Percentiles rank a stretch among this genome's conserved stretches.
These are phyloP conservation scores for Cystofilobasidium capitatum DNA, from an alignment of 768 basidiomycete genomes.

Conservation along the genomic window DNA sequence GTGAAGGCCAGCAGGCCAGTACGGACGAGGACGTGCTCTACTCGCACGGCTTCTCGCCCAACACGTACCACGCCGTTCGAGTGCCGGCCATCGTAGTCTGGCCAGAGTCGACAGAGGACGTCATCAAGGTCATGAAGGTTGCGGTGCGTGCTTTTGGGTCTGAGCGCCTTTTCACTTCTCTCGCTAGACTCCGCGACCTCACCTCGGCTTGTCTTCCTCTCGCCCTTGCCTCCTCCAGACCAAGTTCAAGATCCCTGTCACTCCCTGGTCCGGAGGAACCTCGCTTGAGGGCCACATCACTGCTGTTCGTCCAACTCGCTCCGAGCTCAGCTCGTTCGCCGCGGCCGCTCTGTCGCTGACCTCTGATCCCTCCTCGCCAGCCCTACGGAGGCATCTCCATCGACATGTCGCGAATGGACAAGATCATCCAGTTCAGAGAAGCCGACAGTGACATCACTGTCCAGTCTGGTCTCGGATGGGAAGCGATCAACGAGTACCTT, in stretches of 20 bases:
- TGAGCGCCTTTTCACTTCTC: not conserved
- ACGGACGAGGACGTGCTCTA: conserved; percentile 36
- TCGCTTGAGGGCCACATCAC: conserved; percentile 79
- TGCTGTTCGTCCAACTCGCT: conserved; percentile 46
- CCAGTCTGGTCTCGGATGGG: conserved; percentile 39
- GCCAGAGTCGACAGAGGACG: conserved; percentile 63
- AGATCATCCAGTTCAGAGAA: conserved; percentile 60
- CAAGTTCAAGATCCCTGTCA: conserved; percentile 53
- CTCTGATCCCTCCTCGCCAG: conserved; percentile 26
- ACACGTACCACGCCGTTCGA: conserved; percentile 46
- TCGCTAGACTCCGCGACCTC: too few species aligned
- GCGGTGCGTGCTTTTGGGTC: not conserved
- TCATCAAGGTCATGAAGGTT: conserved; percentile 44
- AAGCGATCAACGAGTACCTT: conserved; percentile 56
- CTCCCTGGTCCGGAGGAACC: conserved; percentile 74
- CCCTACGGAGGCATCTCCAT: conserved; percentile 62
- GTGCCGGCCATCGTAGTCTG: conserved; percentile 53
- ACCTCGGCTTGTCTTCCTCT: not conserved
- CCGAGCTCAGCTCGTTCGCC: conserved; percentile 7
- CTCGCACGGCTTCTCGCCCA: conserved; percentile 56
- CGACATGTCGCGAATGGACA: conserved; percentile 69
- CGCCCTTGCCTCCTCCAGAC: not conserved
- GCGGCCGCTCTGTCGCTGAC: not conserved
- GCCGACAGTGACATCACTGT: conserved; percentile 39
- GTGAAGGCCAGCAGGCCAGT: conserved; percentile 44